Conservation (phyloP, 2,329 filamentous ascomycete genomes). For the Pseudogymnoascus sp. region DNA sequence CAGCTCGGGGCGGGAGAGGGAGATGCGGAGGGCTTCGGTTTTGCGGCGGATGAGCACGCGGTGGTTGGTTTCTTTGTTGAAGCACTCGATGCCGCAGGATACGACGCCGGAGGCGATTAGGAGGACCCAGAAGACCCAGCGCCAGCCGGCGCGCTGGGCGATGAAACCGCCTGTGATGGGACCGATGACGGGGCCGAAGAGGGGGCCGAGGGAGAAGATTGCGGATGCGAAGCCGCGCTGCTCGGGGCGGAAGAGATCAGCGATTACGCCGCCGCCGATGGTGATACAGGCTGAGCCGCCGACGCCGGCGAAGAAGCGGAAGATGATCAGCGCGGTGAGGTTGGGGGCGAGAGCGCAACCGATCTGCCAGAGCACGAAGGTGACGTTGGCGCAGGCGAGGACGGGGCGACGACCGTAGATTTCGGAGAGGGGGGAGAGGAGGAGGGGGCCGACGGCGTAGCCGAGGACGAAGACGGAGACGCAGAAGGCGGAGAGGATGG, state of each 20-base stretch:
- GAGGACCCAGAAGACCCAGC: conserved; percentile 37
- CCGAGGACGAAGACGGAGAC: conserved; percentile 49
- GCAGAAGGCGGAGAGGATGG: conserved; percentile 18
- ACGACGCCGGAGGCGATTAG: conserved; percentile 36
- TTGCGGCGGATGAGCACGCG: conserved; percentile 44
- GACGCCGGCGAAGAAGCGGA: conserved; percentile 41
- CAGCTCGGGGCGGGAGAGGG: conserved; percentile 38
- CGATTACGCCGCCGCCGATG: conserved; percentile 35
- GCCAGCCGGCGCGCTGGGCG: conserved; percentile 43
- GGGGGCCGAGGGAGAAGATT: conserved; percentile 22
- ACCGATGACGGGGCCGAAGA: conserved; percentile 28
- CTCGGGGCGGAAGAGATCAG: conserved; percentile 32
- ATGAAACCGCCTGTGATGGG: conserved; percentile 25
- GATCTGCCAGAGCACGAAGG: conserved; percentile 56
- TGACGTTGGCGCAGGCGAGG: conserved; percentile 47
- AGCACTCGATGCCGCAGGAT: conserved; percentile 30
- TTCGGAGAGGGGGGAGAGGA: conserved; percentile 52
- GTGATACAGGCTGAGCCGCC: conserved; percentile 39
- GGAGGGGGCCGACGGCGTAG: conserved; percentile 49
- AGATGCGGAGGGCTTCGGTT: conserved; percentile 31
- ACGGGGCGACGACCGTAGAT: conserved; percentile 55
- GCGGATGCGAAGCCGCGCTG: conserved; percentile 26
- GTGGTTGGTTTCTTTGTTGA: conserved; percentile 41
- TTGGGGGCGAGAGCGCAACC: conserved; percentile 54
- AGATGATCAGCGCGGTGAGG: conserved; percentile 35